Evolutionary conservation across 768 basidiomycete species (phyloP), one percentile per base, ranked within the genome.

Genomic region (Lentinula aciculospora): DNA sequence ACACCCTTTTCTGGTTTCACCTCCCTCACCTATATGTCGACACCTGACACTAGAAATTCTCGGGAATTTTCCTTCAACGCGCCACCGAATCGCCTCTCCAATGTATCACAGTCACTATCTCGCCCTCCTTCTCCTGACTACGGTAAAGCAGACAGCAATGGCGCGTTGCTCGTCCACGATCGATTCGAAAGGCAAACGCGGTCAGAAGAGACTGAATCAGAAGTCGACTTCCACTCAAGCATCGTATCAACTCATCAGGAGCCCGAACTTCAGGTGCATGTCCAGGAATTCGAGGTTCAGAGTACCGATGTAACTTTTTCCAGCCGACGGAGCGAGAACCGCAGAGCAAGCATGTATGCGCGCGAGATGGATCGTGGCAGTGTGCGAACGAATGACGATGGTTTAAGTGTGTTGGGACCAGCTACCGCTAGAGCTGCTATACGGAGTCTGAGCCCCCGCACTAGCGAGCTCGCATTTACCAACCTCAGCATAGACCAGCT

Each of bases 401-500:
- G 64, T 19, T 62, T 62, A 5, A 71, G 68, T 51, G 64, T 71
- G 15, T 63, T 67, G 29, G 68, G 68, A 29, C 66, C 66, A 27
- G 65, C 66, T 21, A 64, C 62, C 29, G 64, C 76, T 19, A 74
- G 75, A 28, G 72, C 74, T 29, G 78, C 78, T 2, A 65, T 79
- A 3, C 68, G 78, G 40, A 73, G 67, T 46, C 63, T 81, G 57
- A 79, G 79, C 57, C 80, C 80, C 4, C 72, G 80, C 28, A 80
- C 72, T 4, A 71, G 71, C 15, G 70, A 74, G 63, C 69, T 63
- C 23, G 60, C 60, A 13, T 62, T 56, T 28, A 27, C 53, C 9
- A 31, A 19, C 19, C 29, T 40, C 10, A 17, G n/a, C n/a, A n/a
- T 56, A 9, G 27, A 36, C 54, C 10, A 29, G 6, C 54, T 29